A percentile compares a stretch with the other conserved stretches of the same genome.
phyloP scores from a whole-genome alignment of 352 stramenopile genomes.

The Pythium pyrilobum region DNA sequence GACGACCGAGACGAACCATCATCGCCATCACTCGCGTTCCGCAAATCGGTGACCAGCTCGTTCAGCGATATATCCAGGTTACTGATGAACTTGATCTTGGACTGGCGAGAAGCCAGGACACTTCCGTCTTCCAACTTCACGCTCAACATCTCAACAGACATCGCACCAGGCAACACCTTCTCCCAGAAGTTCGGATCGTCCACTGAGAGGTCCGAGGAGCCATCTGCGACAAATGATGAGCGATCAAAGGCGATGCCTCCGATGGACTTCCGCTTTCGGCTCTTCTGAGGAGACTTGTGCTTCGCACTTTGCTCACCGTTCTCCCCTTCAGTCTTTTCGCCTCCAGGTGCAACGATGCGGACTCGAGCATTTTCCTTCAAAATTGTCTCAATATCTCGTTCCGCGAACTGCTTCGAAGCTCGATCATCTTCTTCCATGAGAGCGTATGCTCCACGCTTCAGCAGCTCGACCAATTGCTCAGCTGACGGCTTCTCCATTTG shows the following conservation, averaged over 20 bases:
- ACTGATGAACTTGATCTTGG: conserved; percentile 88
- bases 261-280: conserved; percentile 63
- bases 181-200: conserved; percentile 97
- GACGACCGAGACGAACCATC: conserved; percentile 29
- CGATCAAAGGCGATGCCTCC: conserved; percentile 79
- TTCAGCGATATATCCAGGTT: conserved; percentile 80
- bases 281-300: conserved; percentile 45
- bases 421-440: conserved; percentile 96
- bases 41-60: conserved; percentile 63
- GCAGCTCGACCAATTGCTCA: conserved; percentile 95
- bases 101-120: conserved; percentile 67
- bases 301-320: conserved; percentile 18
- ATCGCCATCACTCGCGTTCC: conserved; percentile 29
- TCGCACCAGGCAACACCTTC: conserved; percentile 83
- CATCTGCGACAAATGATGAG: conserved; percentile 90
- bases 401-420: conserved; percentile 92
- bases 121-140: conserved; percentile 86
- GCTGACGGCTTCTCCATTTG: conserved; percentile 82
- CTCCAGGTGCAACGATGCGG: conserved; percentile 42
- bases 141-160: conserved; percentile 84
- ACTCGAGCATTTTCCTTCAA: conserved; percentile 84
- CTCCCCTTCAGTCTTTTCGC: conserved; percentile 29
- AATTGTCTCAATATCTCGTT: conserved; percentile 96
- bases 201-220: conserved; percentile 90
- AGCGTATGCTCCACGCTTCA: conserved; percentile 98